Percentiles rank a stretch among this genome's conserved stretches.
phyloP scores from a whole-genome alignment of 306 rosid species.

The Castanea mollissima region DNA sequence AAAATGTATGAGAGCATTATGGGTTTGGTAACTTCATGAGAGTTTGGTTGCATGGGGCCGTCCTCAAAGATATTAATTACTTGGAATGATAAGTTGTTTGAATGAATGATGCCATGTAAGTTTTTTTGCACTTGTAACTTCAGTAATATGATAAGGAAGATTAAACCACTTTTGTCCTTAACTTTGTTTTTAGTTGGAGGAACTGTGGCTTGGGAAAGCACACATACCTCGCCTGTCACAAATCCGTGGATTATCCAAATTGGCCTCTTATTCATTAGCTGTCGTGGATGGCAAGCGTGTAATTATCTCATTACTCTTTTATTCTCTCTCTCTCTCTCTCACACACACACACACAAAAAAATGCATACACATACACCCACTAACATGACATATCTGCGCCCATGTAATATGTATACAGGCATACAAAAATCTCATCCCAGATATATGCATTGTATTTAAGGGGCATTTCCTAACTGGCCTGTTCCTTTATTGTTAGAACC shows the following conservation, averaged over 20 bases:
- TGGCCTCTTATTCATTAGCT: constrained; percentile 45
- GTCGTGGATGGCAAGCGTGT: constrained; percentile 46
- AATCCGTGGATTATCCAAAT: constrained; percentile 25
- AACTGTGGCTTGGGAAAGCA: constrained; percentile 51
- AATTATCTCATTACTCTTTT: neutral
- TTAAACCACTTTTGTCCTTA: neutral
- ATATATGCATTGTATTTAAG: neutral
- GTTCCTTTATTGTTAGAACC: constrained; percentile 23
- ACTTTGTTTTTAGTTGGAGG: constrained; percentile 26
- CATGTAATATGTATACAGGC: neutral
- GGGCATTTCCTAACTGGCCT: constrained; percentile 3
- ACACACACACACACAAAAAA: neutral
- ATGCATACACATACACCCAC: neutral
- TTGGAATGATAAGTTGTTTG: neutral
- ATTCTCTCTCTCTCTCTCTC: neutral
- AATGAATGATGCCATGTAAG: neutral
- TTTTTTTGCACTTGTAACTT: neutral
- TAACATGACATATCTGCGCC: neutral
- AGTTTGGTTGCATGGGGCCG: neutral
- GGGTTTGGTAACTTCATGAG: too few relatives aligned
- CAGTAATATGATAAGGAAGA: neutral
- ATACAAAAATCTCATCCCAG: neutral
- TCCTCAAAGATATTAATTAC: neutral
- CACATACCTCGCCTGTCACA: constrained; percentile 42
- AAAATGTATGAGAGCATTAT: too few relatives aligned